phyloP scores from a whole-genome alignment of 176 grass and related monocot genomes.

The Lolium rigidum region DNA sequence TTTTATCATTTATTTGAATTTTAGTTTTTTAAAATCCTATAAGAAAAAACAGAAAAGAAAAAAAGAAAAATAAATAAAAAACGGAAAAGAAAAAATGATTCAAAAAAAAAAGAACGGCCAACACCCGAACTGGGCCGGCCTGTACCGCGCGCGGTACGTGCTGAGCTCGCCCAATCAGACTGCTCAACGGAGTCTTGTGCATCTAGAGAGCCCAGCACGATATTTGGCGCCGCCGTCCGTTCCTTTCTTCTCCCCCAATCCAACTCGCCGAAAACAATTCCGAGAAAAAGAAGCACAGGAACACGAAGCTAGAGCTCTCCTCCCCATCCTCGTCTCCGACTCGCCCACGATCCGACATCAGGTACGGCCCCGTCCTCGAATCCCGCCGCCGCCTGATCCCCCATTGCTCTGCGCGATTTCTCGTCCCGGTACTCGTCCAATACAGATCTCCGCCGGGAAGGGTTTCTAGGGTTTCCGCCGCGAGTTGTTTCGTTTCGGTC shows the following conservation, averaged over 20 bases:
- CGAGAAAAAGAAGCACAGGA: neutral
- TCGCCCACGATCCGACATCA: neutral
- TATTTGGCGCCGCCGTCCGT: constrained; percentile 10
- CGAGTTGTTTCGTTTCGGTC: neutral
- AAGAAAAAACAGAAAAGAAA: too few relatives aligned
- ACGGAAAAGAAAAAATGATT: too few relatives aligned
- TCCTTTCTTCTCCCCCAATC: constrained; percentile 49
- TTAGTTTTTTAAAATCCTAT: too few relatives aligned
- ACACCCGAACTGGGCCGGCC: too few relatives aligned
- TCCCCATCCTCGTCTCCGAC: neutral
- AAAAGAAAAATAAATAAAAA: too few relatives aligned
- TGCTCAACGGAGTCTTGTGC: neutral
- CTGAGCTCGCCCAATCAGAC: too few relatives aligned
- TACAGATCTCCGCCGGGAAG: neutral
- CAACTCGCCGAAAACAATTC: neutral
- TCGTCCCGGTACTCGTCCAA: neutral
- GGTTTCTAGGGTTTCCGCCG: neutral
- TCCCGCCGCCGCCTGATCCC: neutral
- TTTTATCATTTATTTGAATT: too few relatives aligned
- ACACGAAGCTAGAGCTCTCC: constrained; percentile 18
- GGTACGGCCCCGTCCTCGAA: neutral
- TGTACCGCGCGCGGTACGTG: too few relatives aligned
- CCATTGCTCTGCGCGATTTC: neutral
- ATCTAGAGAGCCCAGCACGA: neutral
- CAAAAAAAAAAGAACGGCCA: too few relatives aligned